Base-by-base conservation (phyloP, 2,329 filamentous ascomycete species). In the Ilyonectria robusta region DNA sequence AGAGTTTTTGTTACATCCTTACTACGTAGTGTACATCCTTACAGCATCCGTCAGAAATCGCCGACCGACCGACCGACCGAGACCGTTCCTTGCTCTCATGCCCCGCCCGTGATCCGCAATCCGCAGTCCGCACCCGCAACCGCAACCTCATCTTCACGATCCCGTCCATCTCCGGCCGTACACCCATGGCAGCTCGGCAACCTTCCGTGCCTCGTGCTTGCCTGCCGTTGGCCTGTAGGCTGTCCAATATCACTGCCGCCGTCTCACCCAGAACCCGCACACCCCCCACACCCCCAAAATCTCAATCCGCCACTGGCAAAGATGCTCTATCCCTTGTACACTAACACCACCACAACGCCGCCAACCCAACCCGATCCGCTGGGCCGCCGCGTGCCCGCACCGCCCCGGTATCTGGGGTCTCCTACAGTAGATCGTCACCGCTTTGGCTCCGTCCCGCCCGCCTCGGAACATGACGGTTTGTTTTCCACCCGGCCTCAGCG, bases 111-210 rank as follows among this genome's bases (percentile, higher is more conserved):
- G 35, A 35, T 53, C 54, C 59, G 50, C 54, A 33, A 53, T 33
- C 48, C 37, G 46, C 55, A 55, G 37, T 44, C 35, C 53, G 31
- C 44, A 53, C 35, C 26, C 55, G 48, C 37, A 56, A 31, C 42
- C 59, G 50, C 44, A 23, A 21, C n/a, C 55, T 31, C 54, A 9
- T 23, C 33, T 59, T 63, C 59, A 63, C 65, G 54, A 63, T 74
- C 74, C 72, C 72, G 71, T 75, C 59, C 71, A 71, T 67, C 65
- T 71, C 73, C 71, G 73, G 70, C 71, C 70, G 67, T 51, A 46
- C 37, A 47, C 47, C 55, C 56, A 60, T 54, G 46, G 23, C 56
- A 66, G 51, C 70, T 75, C 73, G 73, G 73, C 57, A 70, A 75
- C 73, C 68, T 72, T 75, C 73, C 73, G 73, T 74, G 59, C 57